Evolutionary conservation across 2,329 filamentous ascomycete genomes (phyloP), one percentile per base, ranked within the genome.

Genomic region (Cordyceps javanica): DNA sequence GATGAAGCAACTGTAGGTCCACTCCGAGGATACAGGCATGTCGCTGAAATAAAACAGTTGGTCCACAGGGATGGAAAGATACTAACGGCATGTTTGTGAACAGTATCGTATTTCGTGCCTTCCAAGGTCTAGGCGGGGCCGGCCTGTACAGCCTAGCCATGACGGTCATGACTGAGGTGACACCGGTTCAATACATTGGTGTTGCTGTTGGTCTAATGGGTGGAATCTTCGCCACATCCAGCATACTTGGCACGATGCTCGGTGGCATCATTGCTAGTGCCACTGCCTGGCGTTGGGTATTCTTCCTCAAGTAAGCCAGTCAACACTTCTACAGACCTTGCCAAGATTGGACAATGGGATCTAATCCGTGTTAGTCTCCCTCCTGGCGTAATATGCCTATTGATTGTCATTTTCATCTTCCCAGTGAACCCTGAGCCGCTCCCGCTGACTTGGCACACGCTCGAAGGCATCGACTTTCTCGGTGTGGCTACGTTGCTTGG

Each of bases 401-500:
- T 38, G 6, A 16, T 19, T 16, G 36, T 38, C 36, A 38, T 38
- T 14, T n/a, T 38, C 8, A 16, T 38, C 36, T 38, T 38, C 8
- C 36, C 36, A 5, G 36, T 38, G 14, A 38, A 38, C 36, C 14
- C 36, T 7, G 14, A 5, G 16, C 36, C 36, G 36, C 36, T 38
- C 36, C 36, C 36, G 14, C 36, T n/a, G 14, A 38, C 36, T 5
- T 38, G 36, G 36, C 36, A 16, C 36, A 38, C 14, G 3, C 36
- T 38, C 14, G 5, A 19, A 16, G 36, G 36, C 36, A 38, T 38
- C 14, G 36, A 38, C 16, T 38, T 60, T 59, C n/a, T 64, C 63
- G 30, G 57, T 48, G n/a, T 36, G n/a, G 41, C 28, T 23, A 5
- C 23, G 28, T 4, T 13, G 44, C 10, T 55, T 50, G 30, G 23